phyloP scores from a whole-genome alignment of 768 basidiomycete genomes.

The Boletus patriciae region DNA sequence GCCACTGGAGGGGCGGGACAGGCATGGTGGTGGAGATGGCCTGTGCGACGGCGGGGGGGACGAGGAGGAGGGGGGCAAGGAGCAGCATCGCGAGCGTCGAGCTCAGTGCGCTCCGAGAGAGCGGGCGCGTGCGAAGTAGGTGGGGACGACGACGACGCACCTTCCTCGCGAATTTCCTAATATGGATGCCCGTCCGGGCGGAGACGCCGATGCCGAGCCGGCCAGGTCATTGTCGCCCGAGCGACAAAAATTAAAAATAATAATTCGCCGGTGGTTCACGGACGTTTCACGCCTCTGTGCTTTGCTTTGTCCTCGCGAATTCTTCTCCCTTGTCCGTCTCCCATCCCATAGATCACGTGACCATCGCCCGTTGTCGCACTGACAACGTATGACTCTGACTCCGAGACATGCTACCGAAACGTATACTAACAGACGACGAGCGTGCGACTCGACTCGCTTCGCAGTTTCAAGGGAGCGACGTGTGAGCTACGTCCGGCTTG shows the following conservation, averaged over 20 bases:
- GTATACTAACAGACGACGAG: constrained; percentile 35
- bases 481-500: constrained; percentile 23
- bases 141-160: constrained; percentile 11
- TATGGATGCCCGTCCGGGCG: constrained; percentile 6
- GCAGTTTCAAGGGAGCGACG: constrained; percentile 22
- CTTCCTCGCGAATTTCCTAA: constrained; percentile 13
- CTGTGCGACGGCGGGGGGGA: constrained; percentile 38
- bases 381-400: neutral
- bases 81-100: constrained; percentile 2
- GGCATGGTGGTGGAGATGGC: constrained; percentile 52
- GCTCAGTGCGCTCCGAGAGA: constrained; percentile 29
- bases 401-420: constrained; percentile 32
- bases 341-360: constrained; percentile 7
- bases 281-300: no score
- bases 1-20: constrained; percentile 51
- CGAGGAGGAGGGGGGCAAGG: constrained; percentile 14
- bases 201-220: constrained; percentile 15
- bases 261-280: no score
- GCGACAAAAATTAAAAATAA: no score
- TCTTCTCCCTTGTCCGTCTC: no score
- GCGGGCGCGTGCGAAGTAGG: constrained; percentile 23
- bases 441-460: constrained; percentile 26
- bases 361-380: neutral
- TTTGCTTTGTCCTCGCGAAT: no score
- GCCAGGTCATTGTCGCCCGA: constrained; percentile 1